Evolutionary conservation across 108 stramenopile genomes (phyloP), one percentile per base, ranked within the genome.

Genomic region (Conticribra guillardii): DNA sequence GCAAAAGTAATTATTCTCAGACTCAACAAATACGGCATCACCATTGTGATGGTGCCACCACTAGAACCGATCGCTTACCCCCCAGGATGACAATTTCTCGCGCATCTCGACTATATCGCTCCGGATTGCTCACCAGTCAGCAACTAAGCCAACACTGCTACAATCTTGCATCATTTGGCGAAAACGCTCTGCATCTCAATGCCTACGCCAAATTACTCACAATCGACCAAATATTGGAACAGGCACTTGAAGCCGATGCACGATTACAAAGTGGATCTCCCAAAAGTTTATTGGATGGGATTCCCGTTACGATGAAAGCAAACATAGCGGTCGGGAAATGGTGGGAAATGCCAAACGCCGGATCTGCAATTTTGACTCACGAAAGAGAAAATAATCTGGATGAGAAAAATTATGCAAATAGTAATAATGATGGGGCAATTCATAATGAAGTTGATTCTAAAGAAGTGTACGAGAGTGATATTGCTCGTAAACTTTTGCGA

Each of bases 291-390:
- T 75, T 93, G 29, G 89, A 90, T 67, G 99, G 99, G 23, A 84
- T 99, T 48, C 98, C 97, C 0, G 66, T 99, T 0, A 93, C 97
- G 1, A 81, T 98, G 52, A 99, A 99, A 71, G 91, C 95, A 23
- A 98, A 97, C 82, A 67, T 99, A 33, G 97, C 97, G 23, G 89
- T 94, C 14, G 69, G 67, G 9, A 63, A 45, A 60, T 79, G 61
- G 53, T 79, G 79, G 79, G 73, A 70, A 8, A 47, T 73, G 45
- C 90, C 88, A 17, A 86, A 95, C 15, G 97, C 97, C 2, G 86
- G 82, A 26, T 97, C 97, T 45, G 52, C 61, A 8, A 90, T 97
- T 54, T 81, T 98, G 46, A 23, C 45, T 51, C 41, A 21, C 30
- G 61, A 82, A 50, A 22, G 37, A 54, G 31, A 73, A 53, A 31